A percentile compares a stretch with the other conserved stretches of the same genome.
phyloP scores from a whole-genome alignment of 495 filamentous ascomycete species.

The Annulohypoxylon stygium region DNA sequence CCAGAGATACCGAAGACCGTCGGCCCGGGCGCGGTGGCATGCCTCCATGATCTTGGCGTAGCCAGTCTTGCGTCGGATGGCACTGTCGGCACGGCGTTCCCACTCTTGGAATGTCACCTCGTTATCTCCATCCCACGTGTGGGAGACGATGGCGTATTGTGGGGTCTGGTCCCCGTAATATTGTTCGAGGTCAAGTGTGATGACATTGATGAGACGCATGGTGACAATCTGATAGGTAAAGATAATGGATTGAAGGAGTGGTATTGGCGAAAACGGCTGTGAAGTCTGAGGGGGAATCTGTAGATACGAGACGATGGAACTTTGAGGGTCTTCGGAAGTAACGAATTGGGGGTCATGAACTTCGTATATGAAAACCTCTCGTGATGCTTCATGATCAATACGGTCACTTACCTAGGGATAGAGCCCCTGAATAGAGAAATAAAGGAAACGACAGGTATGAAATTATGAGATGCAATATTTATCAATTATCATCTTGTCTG shows the following conservation, averaged over 20 bases:
- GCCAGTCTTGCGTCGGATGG: slow-evolving; percentile 37
- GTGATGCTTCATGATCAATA: slow-evolving; percentile 6
- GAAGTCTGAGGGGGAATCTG: background rate
- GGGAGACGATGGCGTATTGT: slow-evolving; percentile 60
- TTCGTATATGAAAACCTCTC: background rate
- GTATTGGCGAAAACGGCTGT: slow-evolving; percentile 5
- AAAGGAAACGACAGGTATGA: slow-evolving; percentile 11
- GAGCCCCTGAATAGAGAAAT: background rate
- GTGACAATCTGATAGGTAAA: background rate
- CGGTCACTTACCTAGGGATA: slow-evolving; percentile 10
- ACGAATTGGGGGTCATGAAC: background rate
- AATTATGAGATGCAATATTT: background rate
- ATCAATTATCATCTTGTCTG: background rate
- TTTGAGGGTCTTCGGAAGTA: background rate
- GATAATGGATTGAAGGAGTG: background rate
- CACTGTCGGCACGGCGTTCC: slow-evolving; percentile 11
- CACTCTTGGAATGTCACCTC: slow-evolving; percentile 60
- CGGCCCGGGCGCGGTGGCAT: slow-evolving; percentile 30
- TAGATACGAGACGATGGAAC: background rate
- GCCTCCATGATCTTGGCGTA: slow-evolving; percentile 48
- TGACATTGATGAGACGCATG: slow-evolving; percentile 62
- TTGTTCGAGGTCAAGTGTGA: slow-evolving; percentile 54
- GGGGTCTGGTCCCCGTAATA: slow-evolving; percentile 51
- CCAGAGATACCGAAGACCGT: slow-evolving; percentile 53
- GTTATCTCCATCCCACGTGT: slow-evolving; percentile 57